Evolutionary conservation across 306 rosid species (phyloP), one percentile per base, ranked within the genome.

Genomic region (Cyamopsis tetragonoloba): DNA sequence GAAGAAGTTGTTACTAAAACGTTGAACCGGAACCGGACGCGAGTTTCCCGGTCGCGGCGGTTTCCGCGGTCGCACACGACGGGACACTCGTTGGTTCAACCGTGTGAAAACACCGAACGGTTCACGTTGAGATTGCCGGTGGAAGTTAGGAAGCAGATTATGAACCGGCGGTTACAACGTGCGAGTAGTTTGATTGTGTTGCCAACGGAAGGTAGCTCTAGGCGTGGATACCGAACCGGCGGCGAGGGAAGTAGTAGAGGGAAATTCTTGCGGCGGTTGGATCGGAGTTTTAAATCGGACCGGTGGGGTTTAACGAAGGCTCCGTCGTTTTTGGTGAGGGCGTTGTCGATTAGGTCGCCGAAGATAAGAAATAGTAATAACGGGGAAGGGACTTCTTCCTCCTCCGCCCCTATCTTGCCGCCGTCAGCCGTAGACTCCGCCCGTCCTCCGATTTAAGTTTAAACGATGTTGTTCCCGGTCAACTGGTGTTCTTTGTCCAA

Each of bases 51-150:
- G 20, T 81, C 39, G 18, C 73, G 95, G 0, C 37, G 68, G 3
- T 93, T 86, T 27, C 82, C 96, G 0, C 79, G 96, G 43, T 93
- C 99, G 0, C 95, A 90, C 77, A 83, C 99, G 47, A 90, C 97
- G n/a, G 99, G 98, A 0, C 98, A 93, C 56, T 89, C 98, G 0
- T 1, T 86, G 67, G 34, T 87, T 7, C 96, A 76, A 46, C 97
- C 95, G 32, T 89, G 89, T 0, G 95, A 93, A 26, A 82, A 82
- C 60, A 86, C 86, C 2, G 95, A 88, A 35, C 86, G 97, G 81
- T 93, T 88, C 81, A 93, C 99, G 48, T 34, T 93, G 77, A 78
- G 77, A 24, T 47, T 93, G 7, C 99, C 99, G 12, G 46, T 72
- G 3, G 97, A 78, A 7, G 89, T 90, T 31, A 82, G 97, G 44